Conservation (phyloP, 2,329 filamentous ascomycete genomes). For the Ceratocystis papillata region DNA sequence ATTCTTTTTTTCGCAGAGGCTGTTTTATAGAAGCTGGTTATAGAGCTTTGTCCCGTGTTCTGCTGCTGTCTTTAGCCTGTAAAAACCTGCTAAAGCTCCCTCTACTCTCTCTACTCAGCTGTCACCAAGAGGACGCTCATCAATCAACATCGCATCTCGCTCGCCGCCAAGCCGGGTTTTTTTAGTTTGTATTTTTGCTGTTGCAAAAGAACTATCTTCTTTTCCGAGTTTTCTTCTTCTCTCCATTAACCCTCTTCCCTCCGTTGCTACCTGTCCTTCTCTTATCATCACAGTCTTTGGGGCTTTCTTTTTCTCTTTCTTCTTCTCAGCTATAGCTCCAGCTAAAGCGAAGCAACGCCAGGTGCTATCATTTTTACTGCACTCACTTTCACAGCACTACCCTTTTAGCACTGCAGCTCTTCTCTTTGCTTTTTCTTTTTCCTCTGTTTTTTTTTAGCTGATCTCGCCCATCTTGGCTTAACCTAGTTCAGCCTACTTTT, state of each 20-base stretch:
- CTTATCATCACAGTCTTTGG: background rate
- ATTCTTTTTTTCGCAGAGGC: background rate
- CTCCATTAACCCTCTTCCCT: background rate
- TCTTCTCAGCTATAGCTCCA: background rate
- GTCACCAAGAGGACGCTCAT: background rate
- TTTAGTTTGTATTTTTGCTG: too few species aligned
- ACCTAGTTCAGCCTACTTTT: background rate
- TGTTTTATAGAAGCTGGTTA: background rate
- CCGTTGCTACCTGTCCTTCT: background rate
- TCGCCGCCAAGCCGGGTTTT: background rate
- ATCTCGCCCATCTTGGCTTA: background rate
- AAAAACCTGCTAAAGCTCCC: background rate
- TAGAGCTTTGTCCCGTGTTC: background rate
- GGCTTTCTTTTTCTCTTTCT: background rate
- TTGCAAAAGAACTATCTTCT: background rate
- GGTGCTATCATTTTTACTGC: too few species aligned
- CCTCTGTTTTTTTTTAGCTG: background rate
- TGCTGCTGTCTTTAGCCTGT: background rate
- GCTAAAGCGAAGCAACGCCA: too few species aligned
- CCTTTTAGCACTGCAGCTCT: background rate
- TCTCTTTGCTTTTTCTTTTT: background rate
- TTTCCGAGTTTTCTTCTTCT: background rate
- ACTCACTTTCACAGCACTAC: too few species aligned
- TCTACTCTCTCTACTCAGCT: background rate
- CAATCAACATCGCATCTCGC: background rate